These are phyloP conservation scores for Penicillium nordicum DNA, from an alignment of 2,329 filamentous ascomycete genomes.

Conservation along the genomic window DNA sequence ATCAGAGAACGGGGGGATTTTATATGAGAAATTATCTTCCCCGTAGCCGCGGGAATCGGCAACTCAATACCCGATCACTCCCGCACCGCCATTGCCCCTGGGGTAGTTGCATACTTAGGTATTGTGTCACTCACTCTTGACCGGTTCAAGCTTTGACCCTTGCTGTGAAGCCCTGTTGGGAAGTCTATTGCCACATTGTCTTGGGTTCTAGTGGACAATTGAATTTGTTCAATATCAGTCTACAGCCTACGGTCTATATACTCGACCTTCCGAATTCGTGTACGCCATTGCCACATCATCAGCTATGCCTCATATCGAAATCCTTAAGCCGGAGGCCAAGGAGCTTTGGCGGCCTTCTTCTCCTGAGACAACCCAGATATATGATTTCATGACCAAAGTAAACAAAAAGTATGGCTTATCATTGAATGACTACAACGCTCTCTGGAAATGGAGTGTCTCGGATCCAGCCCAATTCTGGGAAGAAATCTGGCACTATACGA, in stretches of 20 bases:
- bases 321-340: constrained; percentile 17
- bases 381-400: constrained; percentile 66
- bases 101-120: background rate
- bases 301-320: constrained; percentile 22
- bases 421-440: constrained; percentile 65
- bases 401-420: constrained; percentile 63
- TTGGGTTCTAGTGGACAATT: background rate
- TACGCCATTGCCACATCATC: background rate
- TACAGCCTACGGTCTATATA: background rate
- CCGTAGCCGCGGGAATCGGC: constrained; percentile 20
- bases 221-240: background rate
- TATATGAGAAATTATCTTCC: background rate
- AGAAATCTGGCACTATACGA: constrained; percentile 78
- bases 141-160: constrained; percentile 5
- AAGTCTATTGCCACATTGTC: background rate
- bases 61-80: constrained; percentile 14
- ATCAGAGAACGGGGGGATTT: no score
- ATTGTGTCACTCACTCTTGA: constrained; percentile 6
- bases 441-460: constrained; percentile 82
- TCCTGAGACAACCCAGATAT: constrained; percentile 67
- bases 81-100: constrained; percentile 15
- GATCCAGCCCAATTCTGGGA: constrained; percentile 77
- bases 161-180: constrained; percentile 1
- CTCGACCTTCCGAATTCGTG: background rate
- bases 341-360: constrained; percentile 70